phyloP scores from a whole-genome alignment of 306 rosid species.

The Geum urbanum region DNA sequence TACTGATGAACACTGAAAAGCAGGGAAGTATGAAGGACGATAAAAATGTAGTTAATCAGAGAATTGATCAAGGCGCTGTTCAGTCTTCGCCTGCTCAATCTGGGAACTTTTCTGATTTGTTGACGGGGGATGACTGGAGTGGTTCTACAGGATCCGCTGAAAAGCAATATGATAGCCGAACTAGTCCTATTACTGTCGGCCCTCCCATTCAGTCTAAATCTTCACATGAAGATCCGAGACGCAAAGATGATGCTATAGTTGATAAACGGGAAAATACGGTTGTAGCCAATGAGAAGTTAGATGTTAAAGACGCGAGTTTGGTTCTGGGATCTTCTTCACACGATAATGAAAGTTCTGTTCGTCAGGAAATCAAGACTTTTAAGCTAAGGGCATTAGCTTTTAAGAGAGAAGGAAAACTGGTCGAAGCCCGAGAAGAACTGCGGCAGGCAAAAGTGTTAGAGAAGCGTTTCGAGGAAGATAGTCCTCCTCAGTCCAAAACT shows the following conservation, averaged over 20 bases:
- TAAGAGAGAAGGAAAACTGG: constrained; percentile 84
- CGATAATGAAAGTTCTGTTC: constrained; percentile 33
- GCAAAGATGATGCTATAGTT: constrained; percentile 23
- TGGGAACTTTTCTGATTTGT: constrained; percentile 39
- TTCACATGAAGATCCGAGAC: constrained; percentile 26
- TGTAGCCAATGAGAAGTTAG: constrained; percentile 38
- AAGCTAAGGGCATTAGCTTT: constrained; percentile 79
- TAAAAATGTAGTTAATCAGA: no score
- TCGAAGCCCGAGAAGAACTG: constrained; percentile 88
- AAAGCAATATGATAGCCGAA: constrained; percentile 31
- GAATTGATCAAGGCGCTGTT: constrained; percentile 17
- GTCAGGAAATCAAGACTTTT: constrained; percentile 66
- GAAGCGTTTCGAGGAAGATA: constrained; percentile 26
- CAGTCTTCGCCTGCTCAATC: constrained; percentile 30
- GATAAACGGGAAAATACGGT: constrained; percentile 27
- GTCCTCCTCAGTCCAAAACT: constrained; percentile 30
- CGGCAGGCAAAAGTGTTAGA: constrained; percentile 74
- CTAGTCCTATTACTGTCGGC: constrained; percentile 20
- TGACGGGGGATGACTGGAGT: constrained; percentile 49
- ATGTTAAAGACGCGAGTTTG: constrained; percentile 24
- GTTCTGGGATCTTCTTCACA: constrained; percentile 40
- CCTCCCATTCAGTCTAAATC: constrained; percentile 30
- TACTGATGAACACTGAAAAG: constrained; percentile 28
- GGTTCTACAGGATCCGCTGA: constrained; percentile 33
- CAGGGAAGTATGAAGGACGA: no score